Evolutionary conservation across 1,284 basidiomycete species (phyloP).

Genomic region (Ceratobasidium sp.): DNA sequence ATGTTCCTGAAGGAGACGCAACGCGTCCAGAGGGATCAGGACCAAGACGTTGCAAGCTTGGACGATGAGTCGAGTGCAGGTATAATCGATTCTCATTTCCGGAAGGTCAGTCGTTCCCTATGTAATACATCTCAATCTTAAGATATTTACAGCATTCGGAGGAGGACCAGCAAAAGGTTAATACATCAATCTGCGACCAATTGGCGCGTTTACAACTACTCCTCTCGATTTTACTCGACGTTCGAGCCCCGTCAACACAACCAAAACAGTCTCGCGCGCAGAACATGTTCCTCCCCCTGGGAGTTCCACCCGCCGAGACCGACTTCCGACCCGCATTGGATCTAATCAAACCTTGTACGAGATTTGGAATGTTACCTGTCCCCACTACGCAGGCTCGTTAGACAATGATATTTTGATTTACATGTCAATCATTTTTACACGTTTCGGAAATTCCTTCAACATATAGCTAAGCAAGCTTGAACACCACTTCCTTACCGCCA

Average conservation of each 20-base stretch:
- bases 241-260: constrained; percentile 3
- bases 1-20: constrained; percentile 54
- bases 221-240: constrained; percentile 43
- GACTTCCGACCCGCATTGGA: constrained; percentile 59
- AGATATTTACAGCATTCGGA: constrained; percentile 47
- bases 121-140: constrained; percentile 46
- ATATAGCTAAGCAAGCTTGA: constrained; percentile 35
- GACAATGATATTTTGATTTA: constrained; percentile 7
- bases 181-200: constrained; percentile 50
- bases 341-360: constrained; percentile 61
- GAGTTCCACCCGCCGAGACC: constrained; percentile 53
- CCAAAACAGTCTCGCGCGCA: constrained; percentile 38
- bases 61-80: constrained; percentile 9
- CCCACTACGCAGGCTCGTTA: constrained; percentile 40
- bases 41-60: constrained; percentile 28
- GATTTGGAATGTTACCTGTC: constrained; percentile 57
- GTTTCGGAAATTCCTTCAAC: neutral
- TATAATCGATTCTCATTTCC: constrained; percentile 28
- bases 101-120: neutral
- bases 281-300: constrained; percentile 42
- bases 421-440: neutral
- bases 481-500: constrained; percentile 24
- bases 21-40: constrained; percentile 53
- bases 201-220: constrained; percentile 49
- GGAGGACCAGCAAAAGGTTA: constrained; percentile 49